phyloP scores from a whole-genome alignment of 1,284 basidiomycete genomes.

The Ganoderma lucidum region DNA sequence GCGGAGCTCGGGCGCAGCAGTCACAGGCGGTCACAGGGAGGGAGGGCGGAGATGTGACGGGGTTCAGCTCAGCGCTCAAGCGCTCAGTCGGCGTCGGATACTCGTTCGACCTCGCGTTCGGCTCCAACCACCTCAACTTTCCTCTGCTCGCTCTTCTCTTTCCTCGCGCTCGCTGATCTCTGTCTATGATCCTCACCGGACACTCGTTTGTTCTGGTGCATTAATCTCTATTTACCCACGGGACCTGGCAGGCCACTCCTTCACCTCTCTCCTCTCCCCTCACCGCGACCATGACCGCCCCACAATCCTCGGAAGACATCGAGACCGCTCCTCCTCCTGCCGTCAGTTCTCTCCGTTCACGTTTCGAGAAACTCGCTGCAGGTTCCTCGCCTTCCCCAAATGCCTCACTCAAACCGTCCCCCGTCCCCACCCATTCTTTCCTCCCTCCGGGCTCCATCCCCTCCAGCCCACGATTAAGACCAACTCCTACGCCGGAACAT shows the following conservation, averaged over 20 bases:
- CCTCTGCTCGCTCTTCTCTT: not conserved
- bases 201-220: slow-evolving; percentile 8
- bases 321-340: slow-evolving; percentile 63
- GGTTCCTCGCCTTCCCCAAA: slow-evolving; percentile 30
- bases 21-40: too few species aligned
- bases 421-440: slow-evolving; percentile 30
- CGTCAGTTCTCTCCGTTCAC: slow-evolving; percentile 71
- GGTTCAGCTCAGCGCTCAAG: not conserved
- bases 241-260: slow-evolving; percentile 8
- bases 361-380: slow-evolving; percentile 67
- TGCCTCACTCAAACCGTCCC: slow-evolving; percentile 32
- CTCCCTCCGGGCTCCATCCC: slow-evolving; percentile 39
- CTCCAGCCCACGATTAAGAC: slow-evolving; percentile 49
- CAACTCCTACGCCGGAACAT: slow-evolving; percentile 45
- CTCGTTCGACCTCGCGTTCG: not conserved
- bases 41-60: not conserved
- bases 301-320: slow-evolving; percentile 33
- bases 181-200: not conserved
- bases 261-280: not conserved
- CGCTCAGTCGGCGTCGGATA: not conserved
- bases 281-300: slow-evolving; percentile 19
- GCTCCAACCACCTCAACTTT: not conserved
- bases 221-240: not conserved
- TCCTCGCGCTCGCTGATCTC: not conserved
- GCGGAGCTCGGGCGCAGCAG: too few species aligned